Base-by-base conservation (phyloP, 2,329 filamentous ascomycete genomes). In the Didymella pomorum region DNA sequence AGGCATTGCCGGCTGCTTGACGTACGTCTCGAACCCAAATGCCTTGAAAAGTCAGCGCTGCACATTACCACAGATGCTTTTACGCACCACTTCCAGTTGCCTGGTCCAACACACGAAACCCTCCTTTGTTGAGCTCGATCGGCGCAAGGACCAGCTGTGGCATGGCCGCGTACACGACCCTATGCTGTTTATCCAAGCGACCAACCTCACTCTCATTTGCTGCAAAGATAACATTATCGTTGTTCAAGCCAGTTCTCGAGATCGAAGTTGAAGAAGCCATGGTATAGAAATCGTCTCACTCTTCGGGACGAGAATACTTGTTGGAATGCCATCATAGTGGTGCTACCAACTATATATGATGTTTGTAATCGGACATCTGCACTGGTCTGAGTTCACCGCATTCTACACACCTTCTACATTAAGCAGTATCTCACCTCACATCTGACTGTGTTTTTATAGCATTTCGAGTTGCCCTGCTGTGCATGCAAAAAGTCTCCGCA, bases 151-250 rank as follows among this genome's bases (percentile, higher is more conserved):
- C 46, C 9, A 58, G 46, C 33, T 57, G 43, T 11, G 56, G 52
- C 52, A 57, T 63, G 3, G 56, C 41, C 7, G 48, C 37, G 18
- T 49, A 53, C 6, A 62, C 45, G 1, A 59, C 48, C 20, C 52
- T 52, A 18, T 62, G 59, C 46, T 62, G 55, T 35, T 45, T 56
- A 16, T 59, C 56, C 29, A 56, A 18, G 5, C 55, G 51, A 20
- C 52, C 29, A 12, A 52, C 55, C 26, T 62, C 59, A 43, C 39
- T 56, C 18, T 62, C 44, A 28, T 45, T 44, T 23, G 56, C 39
- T 8, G 50, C 47, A 21, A 62, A 58, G 20, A 62, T 56, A 28
- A 58, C 55, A 45, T 62, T 62, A 21, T 62, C 59, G 29, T 58
- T 51, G 35, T 62, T 62, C 16, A 37, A 21, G 39, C 56, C 56